A percentile compares a stretch with the other conserved stretches of the same genome.
Conservation (phyloP, 106 monocot genomes). For the Apostasia ramifera region DNA sequence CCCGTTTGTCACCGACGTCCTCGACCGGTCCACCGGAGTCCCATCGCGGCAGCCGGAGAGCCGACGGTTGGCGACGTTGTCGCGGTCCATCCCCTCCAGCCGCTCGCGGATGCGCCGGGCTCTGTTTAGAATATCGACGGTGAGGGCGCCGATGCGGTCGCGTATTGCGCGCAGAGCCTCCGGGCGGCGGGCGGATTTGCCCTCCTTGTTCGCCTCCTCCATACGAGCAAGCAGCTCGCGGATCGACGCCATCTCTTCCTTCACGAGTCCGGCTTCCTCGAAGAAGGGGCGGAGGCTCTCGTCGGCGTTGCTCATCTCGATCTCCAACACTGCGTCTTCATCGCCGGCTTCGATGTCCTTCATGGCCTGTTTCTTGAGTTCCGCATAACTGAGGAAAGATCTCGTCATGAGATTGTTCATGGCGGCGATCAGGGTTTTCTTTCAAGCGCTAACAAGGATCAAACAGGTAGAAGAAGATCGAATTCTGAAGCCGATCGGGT, state of each 20-base stretch:
- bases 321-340: background rate
- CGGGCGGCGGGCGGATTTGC: slow-evolving; percentile 37
- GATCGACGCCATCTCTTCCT: slow-evolving; percentile 47
- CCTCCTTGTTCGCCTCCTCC: slow-evolving; percentile 31
- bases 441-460: too few species aligned
- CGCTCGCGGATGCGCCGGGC: slow-evolving; percentile 33
- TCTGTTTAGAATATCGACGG: slow-evolving; percentile 10
- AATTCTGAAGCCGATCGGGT: too few species aligned
- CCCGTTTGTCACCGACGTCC: too few species aligned
- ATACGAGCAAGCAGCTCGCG: slow-evolving; percentile 27
- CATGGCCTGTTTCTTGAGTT: slow-evolving; percentile 54
- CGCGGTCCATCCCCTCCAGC: slow-evolving; percentile 58
- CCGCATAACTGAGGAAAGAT: slow-evolving; percentile 39
- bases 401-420: slow-evolving; percentile 54
- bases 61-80: slow-evolving; percentile 45
- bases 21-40: slow-evolving; percentile 49
- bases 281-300: slow-evolving; percentile 39
- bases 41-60: slow-evolving; percentile 50
- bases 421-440: background rate
- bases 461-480: too few species aligned
- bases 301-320: slow-evolving; percentile 13
- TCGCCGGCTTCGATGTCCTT: slow-evolving; percentile 27
- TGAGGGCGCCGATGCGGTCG: slow-evolving; percentile 43
- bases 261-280: slow-evolving; percentile 33
- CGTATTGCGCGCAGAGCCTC: slow-evolving; percentile 34